Conservation (phyloP, 768 basidiomycete species). For the Vararia minispora region DNA sequence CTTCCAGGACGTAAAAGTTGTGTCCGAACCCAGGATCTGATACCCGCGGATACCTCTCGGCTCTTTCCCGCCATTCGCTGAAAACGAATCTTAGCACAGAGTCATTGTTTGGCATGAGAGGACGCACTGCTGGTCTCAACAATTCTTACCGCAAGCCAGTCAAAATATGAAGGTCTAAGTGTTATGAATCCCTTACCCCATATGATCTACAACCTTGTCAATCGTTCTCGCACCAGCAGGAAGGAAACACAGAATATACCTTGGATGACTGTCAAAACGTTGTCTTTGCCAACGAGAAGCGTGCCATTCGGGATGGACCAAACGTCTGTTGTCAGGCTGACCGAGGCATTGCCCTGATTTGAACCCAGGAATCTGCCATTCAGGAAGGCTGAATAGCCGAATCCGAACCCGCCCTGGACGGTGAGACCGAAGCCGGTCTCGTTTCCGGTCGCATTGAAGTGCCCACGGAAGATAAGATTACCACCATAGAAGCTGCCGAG, state of each 20-base stretch:
- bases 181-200: too few species aligned
- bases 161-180: too few species aligned
- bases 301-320: constrained; percentile 29
- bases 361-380: constrained; percentile 40
- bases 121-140: constrained; percentile 37
- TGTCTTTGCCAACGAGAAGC: constrained; percentile 26
- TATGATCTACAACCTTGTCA: constrained; percentile 27
- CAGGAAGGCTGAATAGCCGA: constrained; percentile 22
- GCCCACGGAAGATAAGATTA: constrained; percentile 16
- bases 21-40: constrained; percentile 28
- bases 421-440: constrained; percentile 14
- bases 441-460: constrained; percentile 24
- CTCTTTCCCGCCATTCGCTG: constrained; percentile 39
- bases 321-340: constrained; percentile 30
- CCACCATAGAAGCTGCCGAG: constrained; percentile 15
- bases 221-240: not conserved
- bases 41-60: constrained; percentile 38
- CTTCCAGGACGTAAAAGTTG: constrained; percentile 29
- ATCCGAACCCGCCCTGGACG: constrained; percentile 20
- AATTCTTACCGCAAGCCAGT: constrained; percentile 21
- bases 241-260: constrained; percentile 14
- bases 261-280: constrained; percentile 31
- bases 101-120: not conserved
- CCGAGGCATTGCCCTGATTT: constrained; percentile 30
- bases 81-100: not conserved